phyloP scores from a whole-genome alignment of 1,139 yeast genomes.

The Saccharomycopsis crataegensis region DNA sequence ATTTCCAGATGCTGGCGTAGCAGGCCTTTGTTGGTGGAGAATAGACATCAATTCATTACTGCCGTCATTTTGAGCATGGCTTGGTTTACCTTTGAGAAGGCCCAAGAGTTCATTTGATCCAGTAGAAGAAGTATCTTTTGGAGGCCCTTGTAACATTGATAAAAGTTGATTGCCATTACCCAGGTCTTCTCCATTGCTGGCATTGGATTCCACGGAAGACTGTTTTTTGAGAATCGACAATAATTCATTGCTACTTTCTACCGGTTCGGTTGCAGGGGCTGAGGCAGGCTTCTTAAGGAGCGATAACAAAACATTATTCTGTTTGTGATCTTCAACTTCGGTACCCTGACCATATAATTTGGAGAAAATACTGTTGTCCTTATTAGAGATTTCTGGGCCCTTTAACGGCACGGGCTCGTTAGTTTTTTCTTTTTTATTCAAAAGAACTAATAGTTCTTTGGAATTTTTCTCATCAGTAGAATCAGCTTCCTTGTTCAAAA shows the following conservation, averaged over 20 bases:
- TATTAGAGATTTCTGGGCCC: neutral
- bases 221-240: neutral
- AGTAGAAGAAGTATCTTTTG: no score
- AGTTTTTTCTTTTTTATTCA: neutral
- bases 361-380: neutral
- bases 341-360: neutral
- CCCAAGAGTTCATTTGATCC: no score
- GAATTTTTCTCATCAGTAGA: neutral
- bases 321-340: neutral
- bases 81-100: no score
- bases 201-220: neutral
- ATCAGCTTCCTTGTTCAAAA: constrained; percentile 1
- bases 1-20: neutral
- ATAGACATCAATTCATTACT: neutral
- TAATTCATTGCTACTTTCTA: neutral
- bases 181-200: neutral
- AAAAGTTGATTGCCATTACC: neutral
- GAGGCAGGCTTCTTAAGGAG: neutral
- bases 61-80: no score
- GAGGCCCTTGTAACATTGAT: constrained; percentile 2
- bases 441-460: constrained; percentile 14
- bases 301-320: neutral
- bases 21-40: neutral
- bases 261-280: neutral
- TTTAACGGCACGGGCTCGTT: neutral